Conservation (phyloP, 2,329 filamentous ascomycete genomes). For the Epichloe hybrida region DNA sequence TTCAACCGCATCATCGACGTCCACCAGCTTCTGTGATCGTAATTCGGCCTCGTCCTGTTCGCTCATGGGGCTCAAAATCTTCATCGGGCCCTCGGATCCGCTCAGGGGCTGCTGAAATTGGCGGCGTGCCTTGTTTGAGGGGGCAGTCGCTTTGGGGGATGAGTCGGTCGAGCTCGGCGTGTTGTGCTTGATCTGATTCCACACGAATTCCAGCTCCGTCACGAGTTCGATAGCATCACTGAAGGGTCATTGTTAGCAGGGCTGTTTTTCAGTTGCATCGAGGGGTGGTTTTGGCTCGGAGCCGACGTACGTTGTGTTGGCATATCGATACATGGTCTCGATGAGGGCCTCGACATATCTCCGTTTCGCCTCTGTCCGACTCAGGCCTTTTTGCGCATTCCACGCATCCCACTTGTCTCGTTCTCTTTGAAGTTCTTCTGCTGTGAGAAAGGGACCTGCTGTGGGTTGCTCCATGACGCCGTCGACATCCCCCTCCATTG, state of each 20-base stretch:
- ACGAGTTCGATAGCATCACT: conserved; percentile 79
- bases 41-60: conserved; percentile 60
- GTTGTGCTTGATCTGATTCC: conserved; percentile 94
- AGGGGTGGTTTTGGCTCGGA: background rate
- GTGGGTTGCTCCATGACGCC: conserved; percentile 80
- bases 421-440: conserved; percentile 43
- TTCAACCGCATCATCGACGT: conserved; percentile 31
- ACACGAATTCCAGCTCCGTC: conserved; percentile 93
- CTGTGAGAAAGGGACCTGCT: conserved; percentile 29
- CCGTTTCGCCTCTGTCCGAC: conserved; percentile 83
- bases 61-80: conserved; percentile 72
- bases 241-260: background rate
- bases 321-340: conserved; percentile 93
- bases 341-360: conserved; percentile 89
- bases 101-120: conserved; percentile 34
- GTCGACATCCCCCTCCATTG: conserved; percentile 91
- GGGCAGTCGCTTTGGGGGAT: conserved; percentile 34
- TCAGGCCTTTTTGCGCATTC: conserved; percentile 74
- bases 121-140: conserved; percentile 17
- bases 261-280: background rate
- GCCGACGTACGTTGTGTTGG: conserved; percentile 57
- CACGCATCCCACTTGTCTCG: conserved; percentile 83
- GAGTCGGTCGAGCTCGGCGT: conserved; percentile 49
- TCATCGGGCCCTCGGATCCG: conserved; percentile 44
- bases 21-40: conserved; percentile 34